phyloP scores from a whole-genome alignment of 352 stramenopile genomes.

The Phytophthora crassamura region DNA sequence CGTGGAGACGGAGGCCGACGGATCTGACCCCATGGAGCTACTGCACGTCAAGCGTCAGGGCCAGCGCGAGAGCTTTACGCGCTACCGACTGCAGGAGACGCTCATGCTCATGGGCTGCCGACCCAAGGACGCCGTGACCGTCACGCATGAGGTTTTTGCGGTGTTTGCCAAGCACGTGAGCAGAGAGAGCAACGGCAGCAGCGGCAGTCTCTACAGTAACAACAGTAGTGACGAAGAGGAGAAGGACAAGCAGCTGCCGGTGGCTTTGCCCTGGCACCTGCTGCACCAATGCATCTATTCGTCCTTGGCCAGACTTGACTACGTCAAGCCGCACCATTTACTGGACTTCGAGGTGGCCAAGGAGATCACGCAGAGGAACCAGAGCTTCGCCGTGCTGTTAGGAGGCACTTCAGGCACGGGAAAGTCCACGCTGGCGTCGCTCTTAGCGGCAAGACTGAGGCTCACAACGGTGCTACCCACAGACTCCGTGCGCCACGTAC shows the following conservation, averaged over 20 bases:
- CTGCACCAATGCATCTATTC: constrained; percentile 87
- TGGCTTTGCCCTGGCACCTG: constrained; percentile 71
- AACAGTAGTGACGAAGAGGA: constrained; percentile 18
- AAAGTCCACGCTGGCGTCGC: constrained; percentile 86
- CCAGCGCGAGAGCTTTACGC: constrained; percentile 72
- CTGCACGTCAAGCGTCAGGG: constrained; percentile 66
- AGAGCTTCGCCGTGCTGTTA: constrained; percentile 88
- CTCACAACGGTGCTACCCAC: constrained; percentile 87
- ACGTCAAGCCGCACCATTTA: constrained; percentile 86
- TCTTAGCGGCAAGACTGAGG: constrained; percentile 75
- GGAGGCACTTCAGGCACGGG: constrained; percentile 86
- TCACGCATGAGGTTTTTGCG: constrained; percentile 74
- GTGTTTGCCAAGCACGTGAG: constrained; percentile 64
- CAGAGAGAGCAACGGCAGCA: constrained; percentile 21
- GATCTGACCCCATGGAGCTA: constrained; percentile 82
- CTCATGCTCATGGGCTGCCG: constrained; percentile 90
- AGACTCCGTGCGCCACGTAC: constrained; percentile 85
- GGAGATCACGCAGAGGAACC: constrained; percentile 86
- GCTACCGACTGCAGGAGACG: constrained; percentile 86
- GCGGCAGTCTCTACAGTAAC: constrained; percentile 13
- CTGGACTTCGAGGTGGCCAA: constrained; percentile 88
- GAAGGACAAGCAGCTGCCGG: not conserved
- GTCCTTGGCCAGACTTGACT: constrained; percentile 77
- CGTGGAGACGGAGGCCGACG: constrained; percentile 60
- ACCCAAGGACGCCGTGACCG: constrained; percentile 71